These are phyloP conservation scores for Aspergillus neotritici DNA, from an alignment of 2,329 filamentous ascomycete genomes.

Conservation along the genomic window DNA sequence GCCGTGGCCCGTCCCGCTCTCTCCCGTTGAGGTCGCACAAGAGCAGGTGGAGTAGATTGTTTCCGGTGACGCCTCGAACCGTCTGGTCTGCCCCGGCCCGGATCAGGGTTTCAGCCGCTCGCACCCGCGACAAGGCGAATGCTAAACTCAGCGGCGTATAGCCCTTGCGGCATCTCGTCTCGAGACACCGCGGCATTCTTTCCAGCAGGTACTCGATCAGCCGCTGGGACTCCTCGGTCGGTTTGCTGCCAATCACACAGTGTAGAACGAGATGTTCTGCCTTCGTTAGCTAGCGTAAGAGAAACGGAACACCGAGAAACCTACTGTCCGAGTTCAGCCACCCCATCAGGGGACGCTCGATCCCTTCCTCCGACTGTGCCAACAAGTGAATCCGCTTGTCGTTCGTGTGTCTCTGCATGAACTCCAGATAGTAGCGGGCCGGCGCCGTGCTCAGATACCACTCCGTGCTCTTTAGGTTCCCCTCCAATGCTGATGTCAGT, in stretches of 20 bases:
- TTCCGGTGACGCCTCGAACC: conserved; percentile 53
- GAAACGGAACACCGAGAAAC: conserved; percentile 8
- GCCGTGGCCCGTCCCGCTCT: conserved; percentile 28
- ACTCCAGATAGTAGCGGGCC: conserved; percentile 61
- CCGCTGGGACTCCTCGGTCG: conserved; percentile 41
- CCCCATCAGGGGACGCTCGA: conserved; percentile 7
- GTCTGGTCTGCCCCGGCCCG: conserved; percentile 65
- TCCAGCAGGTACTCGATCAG: conserved; percentile 63
- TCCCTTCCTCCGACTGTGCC: conserved; percentile 37
- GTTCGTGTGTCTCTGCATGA: conserved; percentile 56
- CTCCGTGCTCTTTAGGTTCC: conserved; percentile 63
- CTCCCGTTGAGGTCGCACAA: conserved; percentile 24
- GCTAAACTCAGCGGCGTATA: conserved; percentile 65
- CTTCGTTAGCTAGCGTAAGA: background rate
- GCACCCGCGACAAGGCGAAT: conserved; percentile 42
- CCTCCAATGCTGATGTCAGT: conserved; percentile 26
- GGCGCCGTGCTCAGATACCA: conserved; percentile 73
- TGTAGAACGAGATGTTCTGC: conserved; percentile 55
- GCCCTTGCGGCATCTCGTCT: conserved; percentile 47
- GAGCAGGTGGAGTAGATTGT: conserved; percentile 65
- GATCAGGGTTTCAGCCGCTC: conserved; percentile 54
- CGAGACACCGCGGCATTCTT: conserved; percentile 55
- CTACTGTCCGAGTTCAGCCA: conserved; percentile 47
- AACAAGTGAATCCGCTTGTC: conserved; percentile 61
- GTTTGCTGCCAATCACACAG: conserved; percentile 52